Percentiles rank a stretch among this genome's conserved stretches.
These are phyloP conservation scores for Monosporozyma servazzii DNA, from an alignment of 805 yeast genomes.

Conservation along the genomic window DNA sequence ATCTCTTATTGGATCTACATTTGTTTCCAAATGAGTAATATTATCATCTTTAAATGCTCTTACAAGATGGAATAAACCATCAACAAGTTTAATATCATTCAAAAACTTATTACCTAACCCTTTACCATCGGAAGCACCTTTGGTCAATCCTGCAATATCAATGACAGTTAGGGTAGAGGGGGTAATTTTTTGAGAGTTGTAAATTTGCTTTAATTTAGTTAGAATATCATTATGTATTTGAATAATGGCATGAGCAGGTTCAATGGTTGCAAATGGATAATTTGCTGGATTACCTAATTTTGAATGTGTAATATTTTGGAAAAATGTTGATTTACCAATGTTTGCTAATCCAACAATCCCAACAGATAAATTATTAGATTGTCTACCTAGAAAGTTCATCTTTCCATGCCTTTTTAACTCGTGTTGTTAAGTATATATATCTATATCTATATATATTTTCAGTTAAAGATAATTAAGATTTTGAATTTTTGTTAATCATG, in stretches of 20 bases:
- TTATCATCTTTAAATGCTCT: conserved; percentile 70
- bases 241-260: conserved; percentile 66
- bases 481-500: not conserved
- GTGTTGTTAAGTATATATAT: not conserved
- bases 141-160: conserved; percentile 76
- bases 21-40: conserved; percentile 64
- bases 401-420: not conserved
- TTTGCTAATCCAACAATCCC: conserved; percentile 95
- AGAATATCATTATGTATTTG: conserved; percentile 60
- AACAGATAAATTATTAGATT: conserved; percentile 56
- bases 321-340: conserved; percentile 94
- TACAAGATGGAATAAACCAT: conserved; percentile 72
- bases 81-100: conserved; percentile 69
- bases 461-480: not conserved
- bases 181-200: conserved; percentile 51
- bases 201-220: conserved; percentile 44
- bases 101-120: conserved; percentile 77
- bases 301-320: conserved; percentile 91
- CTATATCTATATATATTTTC: not conserved
- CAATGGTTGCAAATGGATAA: conserved; percentile 92
- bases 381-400: conserved; percentile 47
- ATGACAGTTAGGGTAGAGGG: conserved; percentile 63
- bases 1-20: conserved; percentile 68
- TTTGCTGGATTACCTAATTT: conserved; percentile 95
- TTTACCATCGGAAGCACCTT: conserved; percentile 77